Evolutionary conservation across 1,284 basidiomycete genomes (phyloP).

Genomic region (Ganoderma resinaceum): DNA sequence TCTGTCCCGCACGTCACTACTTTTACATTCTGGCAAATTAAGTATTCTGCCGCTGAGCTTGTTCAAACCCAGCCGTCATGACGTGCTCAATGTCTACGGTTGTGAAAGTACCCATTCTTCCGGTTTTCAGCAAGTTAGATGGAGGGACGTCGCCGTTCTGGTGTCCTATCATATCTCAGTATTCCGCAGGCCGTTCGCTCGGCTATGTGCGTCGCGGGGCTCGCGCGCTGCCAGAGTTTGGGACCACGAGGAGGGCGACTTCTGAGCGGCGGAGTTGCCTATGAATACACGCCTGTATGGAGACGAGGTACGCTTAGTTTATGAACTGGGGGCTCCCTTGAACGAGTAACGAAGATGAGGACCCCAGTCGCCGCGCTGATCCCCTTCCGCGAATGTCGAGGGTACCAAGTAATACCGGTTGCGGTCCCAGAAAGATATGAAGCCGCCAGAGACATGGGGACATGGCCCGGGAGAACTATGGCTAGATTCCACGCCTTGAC

Average conservation of each 20-base stretch:
- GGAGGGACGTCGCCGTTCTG: not conserved
- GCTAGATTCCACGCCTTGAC: not conserved
- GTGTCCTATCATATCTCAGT: too few relatives aligned
- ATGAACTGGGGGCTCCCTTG: not conserved
- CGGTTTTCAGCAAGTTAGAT: slow-evolving; percentile 27
- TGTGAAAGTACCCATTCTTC: not conserved
- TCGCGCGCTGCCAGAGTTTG: slow-evolving; percentile 46
- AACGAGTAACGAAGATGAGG: not conserved
- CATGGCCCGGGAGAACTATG: not conserved
- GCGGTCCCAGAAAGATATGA: not conserved
- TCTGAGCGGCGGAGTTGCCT: not conserved
- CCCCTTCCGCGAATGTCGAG: not conserved
- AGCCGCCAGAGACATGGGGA: not conserved
- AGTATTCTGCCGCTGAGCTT: not conserved
- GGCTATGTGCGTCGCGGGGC: slow-evolving; percentile 45
- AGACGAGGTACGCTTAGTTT: not conserved
- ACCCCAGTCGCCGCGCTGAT: not conserved
- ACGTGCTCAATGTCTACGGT: too few relatives aligned
- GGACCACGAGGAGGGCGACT: slow-evolving; percentile 29
- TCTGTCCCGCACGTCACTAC: not conserved
- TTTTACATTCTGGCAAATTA: not conserved
- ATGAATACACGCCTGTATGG: not conserved
- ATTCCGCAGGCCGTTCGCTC: slow-evolving; percentile 37
- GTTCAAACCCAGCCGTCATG: not conserved
- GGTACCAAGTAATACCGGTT: not conserved